These are phyloP conservation scores for Capniomyces stellatus DNA, from an alignment of 371 early-diverging fungal species.

Conservation along the genomic window DNA sequence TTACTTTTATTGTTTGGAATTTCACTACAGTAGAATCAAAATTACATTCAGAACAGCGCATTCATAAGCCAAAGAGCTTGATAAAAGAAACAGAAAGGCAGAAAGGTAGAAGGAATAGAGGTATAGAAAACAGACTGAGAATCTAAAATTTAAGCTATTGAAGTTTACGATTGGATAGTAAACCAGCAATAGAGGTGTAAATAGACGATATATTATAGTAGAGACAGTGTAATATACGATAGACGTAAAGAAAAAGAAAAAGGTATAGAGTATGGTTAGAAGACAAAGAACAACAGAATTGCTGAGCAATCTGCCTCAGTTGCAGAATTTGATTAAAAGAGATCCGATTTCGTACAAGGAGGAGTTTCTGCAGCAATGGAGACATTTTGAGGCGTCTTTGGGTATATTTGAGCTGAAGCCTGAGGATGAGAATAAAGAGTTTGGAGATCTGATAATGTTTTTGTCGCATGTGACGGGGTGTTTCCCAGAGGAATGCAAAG, in stretches of 20 bases:
- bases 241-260: background rate
- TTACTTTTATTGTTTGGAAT: no score
- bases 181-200: no score
- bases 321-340: slow-evolving; percentile 91
- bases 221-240: no score
- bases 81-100: no score
- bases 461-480: slow-evolving; percentile 46
- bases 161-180: no score
- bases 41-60: no score
- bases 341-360: slow-evolving; percentile 81
- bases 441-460: slow-evolving; percentile 73
- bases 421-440: slow-evolving; percentile 56
- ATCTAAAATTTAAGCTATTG: no score
- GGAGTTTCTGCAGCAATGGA: slow-evolving; percentile 83
- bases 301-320: slow-evolving; percentile 79
- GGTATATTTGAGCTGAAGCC: slow-evolving; percentile 78
- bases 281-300: slow-evolving; percentile 34
- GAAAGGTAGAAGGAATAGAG: no score
- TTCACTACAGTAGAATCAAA: no score
- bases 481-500: slow-evolving; percentile 43
- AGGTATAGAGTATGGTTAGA: slow-evolving; percentile 13
- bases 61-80: no score
- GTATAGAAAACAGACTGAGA: no score
- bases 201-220: no score
- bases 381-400: slow-evolving; percentile 73